Evolutionary conservation across 106 monocot species (phyloP).

Genomic region (Dendrobium catenatum): DNA sequence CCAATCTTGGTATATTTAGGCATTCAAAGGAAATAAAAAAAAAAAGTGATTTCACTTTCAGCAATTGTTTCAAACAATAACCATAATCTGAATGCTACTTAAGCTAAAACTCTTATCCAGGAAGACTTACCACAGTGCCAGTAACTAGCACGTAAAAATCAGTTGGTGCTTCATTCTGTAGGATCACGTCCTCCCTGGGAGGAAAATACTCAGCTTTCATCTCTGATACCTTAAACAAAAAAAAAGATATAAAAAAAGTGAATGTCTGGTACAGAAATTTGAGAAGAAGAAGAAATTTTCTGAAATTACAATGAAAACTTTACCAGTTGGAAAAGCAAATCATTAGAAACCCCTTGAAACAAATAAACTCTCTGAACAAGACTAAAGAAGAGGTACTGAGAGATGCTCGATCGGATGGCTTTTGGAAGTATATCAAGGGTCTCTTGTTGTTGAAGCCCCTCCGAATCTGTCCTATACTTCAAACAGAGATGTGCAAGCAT

Average conservation of each 20-base stretch:
- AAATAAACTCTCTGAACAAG: conserved; percentile 75
- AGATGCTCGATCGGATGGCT: conserved; percentile 87
- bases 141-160: conserved; percentile 83
- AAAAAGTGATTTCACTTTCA: neutral
- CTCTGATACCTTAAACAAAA: conserved; percentile 65
- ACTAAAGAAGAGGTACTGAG: conserved; percentile 4
- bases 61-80: neutral
- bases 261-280: neutral
- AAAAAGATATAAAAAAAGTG: neutral
- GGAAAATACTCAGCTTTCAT: conserved; percentile 97
- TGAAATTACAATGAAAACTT: neutral
- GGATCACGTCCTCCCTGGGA: conserved; percentile 92
- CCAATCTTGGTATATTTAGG: too few relatives aligned
- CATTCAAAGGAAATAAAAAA: too few relatives aligned
- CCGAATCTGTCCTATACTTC: conserved; percentile 81
- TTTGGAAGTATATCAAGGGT: conserved; percentile 80
- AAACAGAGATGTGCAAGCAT: conserved; percentile 86
- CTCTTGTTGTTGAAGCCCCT: conserved; percentile 95
- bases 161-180: conserved; percentile 95
- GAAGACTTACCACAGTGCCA: conserved; percentile 51
- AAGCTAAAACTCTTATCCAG: neutral
- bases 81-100: too few relatives aligned
- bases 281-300: neutral
- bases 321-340: conserved; percentile 94
- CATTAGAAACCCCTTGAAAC: conserved; percentile 66